A percentile compares a stretch with the other conserved stretches of the same genome.
Evolutionary conservation across 495 filamentous ascomycete genomes (phyloP).

Genomic region (Aspergillus sclerotiicarbonarius): DNA sequence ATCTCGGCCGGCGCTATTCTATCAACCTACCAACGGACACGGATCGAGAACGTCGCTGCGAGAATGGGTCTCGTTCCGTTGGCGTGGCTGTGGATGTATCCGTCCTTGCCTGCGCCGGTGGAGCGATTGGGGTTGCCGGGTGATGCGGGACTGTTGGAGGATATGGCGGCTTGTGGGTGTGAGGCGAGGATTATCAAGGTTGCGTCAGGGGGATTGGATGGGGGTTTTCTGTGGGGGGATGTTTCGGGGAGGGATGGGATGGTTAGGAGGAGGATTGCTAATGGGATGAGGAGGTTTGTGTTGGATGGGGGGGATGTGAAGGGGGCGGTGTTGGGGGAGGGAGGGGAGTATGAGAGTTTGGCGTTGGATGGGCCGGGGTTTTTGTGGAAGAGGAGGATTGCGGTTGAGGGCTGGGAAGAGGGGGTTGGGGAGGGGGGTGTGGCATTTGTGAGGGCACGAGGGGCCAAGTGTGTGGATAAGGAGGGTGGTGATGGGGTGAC

Average conservation of each 20-base stretch:
- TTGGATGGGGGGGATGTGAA: constrained; percentile 43
- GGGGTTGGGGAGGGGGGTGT: constrained; percentile 69
- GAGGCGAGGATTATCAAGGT: constrained; percentile 92
- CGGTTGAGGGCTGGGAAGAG: constrained; percentile 56
- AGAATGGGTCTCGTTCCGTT: constrained; percentile 77
- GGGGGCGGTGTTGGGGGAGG: constrained; percentile 82
- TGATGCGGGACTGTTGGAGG: constrained; percentile 59
- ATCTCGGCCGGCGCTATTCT: constrained; percentile 89
- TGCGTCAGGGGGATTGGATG: constrained; percentile 84
- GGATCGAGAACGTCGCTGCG: constrained; percentile 82
- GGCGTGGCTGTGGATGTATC: constrained; percentile 88
- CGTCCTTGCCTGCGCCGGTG: constrained; percentile 56
- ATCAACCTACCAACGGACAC: constrained; percentile 90
- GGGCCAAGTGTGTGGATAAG: constrained; percentile 58
- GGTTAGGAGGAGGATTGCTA: constrained; percentile 54
- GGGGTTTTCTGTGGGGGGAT: constrained; percentile 78
- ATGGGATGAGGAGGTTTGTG: constrained; percentile 66
- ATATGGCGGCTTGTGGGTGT: constrained; percentile 75
- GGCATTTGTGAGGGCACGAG: constrained; percentile 57
- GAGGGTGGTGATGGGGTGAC: constrained; percentile 34
- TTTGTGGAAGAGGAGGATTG: constrained; percentile 70
- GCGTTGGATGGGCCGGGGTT: constrained; percentile 73
- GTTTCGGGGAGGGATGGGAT: constrained; percentile 51
- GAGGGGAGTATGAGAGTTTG: constrained; percentile 95
- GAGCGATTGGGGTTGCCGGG: constrained; percentile 19